These are phyloP conservation scores for Heliocybe sulcata DNA, from an alignment of 1,284 basidiomycete species.

Conservation along the genomic window DNA sequence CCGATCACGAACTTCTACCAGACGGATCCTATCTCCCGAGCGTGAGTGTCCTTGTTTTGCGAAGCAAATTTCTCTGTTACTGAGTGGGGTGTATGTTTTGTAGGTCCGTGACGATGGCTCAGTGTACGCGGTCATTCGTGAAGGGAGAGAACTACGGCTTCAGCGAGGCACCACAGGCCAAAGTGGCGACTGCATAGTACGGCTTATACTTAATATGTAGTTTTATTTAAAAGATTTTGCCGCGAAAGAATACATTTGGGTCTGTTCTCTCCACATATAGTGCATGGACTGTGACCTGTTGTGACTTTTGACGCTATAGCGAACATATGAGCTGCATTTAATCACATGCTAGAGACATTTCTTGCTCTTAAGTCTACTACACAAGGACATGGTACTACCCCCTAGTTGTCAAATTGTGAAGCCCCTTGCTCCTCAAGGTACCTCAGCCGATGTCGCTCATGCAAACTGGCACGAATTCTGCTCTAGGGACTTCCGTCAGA, in stretches of 20 bases:
- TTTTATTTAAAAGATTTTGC: not conserved
- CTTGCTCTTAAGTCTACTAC: too few relatives aligned
- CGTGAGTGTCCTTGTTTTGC: constrained; percentile 41
- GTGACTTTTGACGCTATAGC: not conserved
- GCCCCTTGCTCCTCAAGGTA: too few relatives aligned
- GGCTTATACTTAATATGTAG: not conserved
- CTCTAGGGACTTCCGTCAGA: too few relatives aligned
- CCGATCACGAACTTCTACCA: constrained; percentile 95
- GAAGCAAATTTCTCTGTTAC: not conserved
- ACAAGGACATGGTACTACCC: too few relatives aligned
- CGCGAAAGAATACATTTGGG: not conserved
- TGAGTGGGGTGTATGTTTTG: constrained; percentile 4
- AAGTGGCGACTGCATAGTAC: not conserved
- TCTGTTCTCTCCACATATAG: not conserved
- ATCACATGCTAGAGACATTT: too few relatives aligned
- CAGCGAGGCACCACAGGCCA: constrained; percentile 15
- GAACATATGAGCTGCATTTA: not conserved
- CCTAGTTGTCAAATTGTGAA: too few relatives aligned
- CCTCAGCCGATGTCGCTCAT: too few relatives aligned
- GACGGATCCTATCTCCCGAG: constrained; percentile 84
- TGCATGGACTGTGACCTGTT: not conserved
- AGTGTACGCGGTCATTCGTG: constrained; percentile 74
- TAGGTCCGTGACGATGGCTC: constrained; percentile 83
- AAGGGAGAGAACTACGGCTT: constrained; percentile 51
- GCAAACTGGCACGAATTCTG: too few relatives aligned